Evolutionary conservation across 2,329 filamentous ascomycete species (phyloP).

Genomic region (Arthrobotrys musiformis): DNA sequence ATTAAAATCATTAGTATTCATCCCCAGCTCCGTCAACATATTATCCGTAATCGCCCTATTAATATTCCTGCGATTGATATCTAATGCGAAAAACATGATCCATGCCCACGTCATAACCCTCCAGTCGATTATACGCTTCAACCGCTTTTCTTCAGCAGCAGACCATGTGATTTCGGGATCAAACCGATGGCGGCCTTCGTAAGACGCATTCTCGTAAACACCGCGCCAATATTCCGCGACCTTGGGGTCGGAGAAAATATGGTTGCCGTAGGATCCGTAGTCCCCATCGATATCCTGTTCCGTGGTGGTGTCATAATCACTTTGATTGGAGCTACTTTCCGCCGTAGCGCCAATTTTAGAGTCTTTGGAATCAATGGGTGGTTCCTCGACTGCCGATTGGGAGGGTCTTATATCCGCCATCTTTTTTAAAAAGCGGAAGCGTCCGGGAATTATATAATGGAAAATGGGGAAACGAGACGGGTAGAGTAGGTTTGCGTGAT

Average conservation of each 20-base stretch:
- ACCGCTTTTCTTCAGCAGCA: slow-evolving; percentile 65
- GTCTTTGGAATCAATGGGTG: slow-evolving; percentile 36
- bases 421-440: no score
- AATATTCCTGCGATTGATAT: slow-evolving; percentile 66
- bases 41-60: slow-evolving; percentile 63
- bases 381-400: slow-evolving; percentile 19
- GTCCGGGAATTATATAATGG: neutral
- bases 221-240: slow-evolving; percentile 68
- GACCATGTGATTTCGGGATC: slow-evolving; percentile 66
- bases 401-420: slow-evolving; percentile 44
- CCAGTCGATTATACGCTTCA: slow-evolving; percentile 64
- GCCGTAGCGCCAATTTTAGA: neutral
- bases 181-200: slow-evolving; percentile 65
- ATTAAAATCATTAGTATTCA: slow-evolving; percentile 66
- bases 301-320: slow-evolving; percentile 27
- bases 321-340: slow-evolving; percentile 33
- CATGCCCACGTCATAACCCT: slow-evolving; percentile 65
- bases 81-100: slow-evolving; percentile 67
- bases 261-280: slow-evolving; percentile 62
- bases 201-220: slow-evolving; percentile 68
- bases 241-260: slow-evolving; percentile 67
- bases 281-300: slow-evolving; percentile 55
- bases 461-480: neutral
- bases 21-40: slow-evolving; percentile 62
- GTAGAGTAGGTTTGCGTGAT: neutral